A percentile compares a stretch with the other conserved stretches of the same genome.
phyloP scores from a whole-genome alignment of 148 eudicot genomes.

The Spergularia marina region DNA sequence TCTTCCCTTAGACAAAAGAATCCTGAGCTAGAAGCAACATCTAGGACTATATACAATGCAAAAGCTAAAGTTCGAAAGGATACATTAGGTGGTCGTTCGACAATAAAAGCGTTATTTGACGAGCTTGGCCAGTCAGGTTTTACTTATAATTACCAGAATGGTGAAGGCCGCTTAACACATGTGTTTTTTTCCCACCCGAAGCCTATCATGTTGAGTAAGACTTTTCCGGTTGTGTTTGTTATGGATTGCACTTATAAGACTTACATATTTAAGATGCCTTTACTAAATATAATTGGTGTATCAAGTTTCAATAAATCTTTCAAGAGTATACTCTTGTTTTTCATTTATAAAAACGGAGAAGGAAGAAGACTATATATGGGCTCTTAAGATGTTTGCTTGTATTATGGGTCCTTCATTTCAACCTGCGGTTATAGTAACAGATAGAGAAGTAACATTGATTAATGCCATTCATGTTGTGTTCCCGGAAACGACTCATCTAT shows the following conservation, averaged over 20 bases:
- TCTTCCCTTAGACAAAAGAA: conserved; percentile 11
- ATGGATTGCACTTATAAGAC: conserved; percentile 22
- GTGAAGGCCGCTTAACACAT: neutral
- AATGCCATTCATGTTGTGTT: neutral
- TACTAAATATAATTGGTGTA: no score
- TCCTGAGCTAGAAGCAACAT: neutral
- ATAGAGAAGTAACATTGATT: neutral
- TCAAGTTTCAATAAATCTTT: no score
- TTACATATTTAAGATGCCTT: neutral
- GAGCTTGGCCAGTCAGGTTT: conserved; percentile 11
- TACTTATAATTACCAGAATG: neutral
- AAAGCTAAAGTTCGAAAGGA: conserved; percentile 5
- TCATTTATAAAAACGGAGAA: conserved; percentile 6
- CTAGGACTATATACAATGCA: conserved; percentile 7
- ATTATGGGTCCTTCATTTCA: neutral
- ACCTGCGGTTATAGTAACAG: neutral
- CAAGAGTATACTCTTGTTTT: no score
- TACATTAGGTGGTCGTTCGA: neutral
- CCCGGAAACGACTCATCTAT: neutral
- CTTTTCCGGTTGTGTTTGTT: conserved; percentile 1
- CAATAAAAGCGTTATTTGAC: conserved; percentile 12
- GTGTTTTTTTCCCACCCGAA: conserved; percentile 2
- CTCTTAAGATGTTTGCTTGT: neutral
- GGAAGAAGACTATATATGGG: conserved; percentile 17
- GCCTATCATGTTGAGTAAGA: neutral